Evolutionary conservation across 495 filamentous ascomycete species (phyloP).

Genomic region (Tuber melanosporum): DNA sequence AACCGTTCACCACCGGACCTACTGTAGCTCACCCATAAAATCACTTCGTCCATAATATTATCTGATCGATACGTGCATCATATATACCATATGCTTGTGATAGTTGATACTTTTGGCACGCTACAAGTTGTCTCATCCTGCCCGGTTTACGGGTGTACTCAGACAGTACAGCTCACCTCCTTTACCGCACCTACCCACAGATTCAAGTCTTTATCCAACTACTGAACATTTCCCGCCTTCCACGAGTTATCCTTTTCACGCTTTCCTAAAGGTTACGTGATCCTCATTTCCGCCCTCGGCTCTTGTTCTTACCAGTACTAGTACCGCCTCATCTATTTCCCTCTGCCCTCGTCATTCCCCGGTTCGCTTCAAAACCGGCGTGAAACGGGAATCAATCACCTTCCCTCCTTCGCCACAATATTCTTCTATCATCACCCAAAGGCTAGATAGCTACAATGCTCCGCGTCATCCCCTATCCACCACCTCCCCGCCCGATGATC

Average conservation of each 20-base stretch:
- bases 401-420: not conserved
- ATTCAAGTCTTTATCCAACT: not conserved
- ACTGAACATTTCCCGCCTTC: not conserved
- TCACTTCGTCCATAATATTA: not conserved
- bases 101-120: not conserved
- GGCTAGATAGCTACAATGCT: slow-evolving; percentile 32
- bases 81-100: not conserved
- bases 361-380: not conserved
- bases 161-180: not conserved
- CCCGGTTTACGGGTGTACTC: not conserved
- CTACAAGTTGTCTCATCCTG: not conserved
- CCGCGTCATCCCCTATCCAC: slow-evolving; percentile 39
- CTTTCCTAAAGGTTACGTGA: not conserved
- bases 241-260: not conserved
- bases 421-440: slow-evolving; percentile 2
- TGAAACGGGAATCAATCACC: not conserved
- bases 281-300: not conserved
- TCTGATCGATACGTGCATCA: no score
- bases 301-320: not conserved
- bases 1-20: no score
- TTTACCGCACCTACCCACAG: not conserved
- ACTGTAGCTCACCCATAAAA: no score
- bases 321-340: not conserved
- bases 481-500: slow-evolving; percentile 37
- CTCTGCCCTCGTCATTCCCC: slow-evolving; percentile 4